Base-by-base conservation (phyloP, 176 grass and related monocot genomes). In the Poa pratensis region DNA sequence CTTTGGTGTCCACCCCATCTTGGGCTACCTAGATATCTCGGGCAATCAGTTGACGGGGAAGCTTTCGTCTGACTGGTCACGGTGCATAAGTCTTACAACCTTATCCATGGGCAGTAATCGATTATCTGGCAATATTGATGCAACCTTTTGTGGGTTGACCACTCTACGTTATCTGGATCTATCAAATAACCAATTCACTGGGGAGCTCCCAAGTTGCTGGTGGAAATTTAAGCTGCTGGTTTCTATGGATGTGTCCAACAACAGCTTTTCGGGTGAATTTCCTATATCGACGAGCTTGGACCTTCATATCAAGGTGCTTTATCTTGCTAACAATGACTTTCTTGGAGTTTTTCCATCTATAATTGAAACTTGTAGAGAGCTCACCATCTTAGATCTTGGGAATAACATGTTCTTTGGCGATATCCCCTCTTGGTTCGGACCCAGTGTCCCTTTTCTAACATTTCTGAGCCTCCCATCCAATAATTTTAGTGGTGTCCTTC, bases 121-220 rank as follows among this genome's bases (percentile, higher is more conserved):
- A 11, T 22, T 70, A 19, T 43, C 1, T 54, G 16, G 2, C 22
- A 49, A 70, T 14, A 43, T 43, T 14, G 1, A 2, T 70, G 67
- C 0, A 23, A 70, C 35, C 0, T 28, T 85, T 3, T 78, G 83
- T 37, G 0, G 14, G 3, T 63, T 43, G 45, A 4, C 32, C 35
- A 42, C 15, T 65, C 43, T 85, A 3, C 9, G 34, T 2, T 5
- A 6, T 1, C 28, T 94, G 28, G 83, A 83, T 16, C 82, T 94
- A 13, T 92, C 84, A 53, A 62, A 11, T 23, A 94, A 90, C 46
- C 28, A 76, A 1, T 57, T 94, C 20, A 42, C 35, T 0, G 81
- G 89, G 1, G 23, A 82, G 45, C 49, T 92, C 52, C 84, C 89
- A 15, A 55, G 23, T 4, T 82, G 62, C 35, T 68, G 91, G 24